A percentile compares a stretch with the other conserved stretches of the same genome.
These are phyloP conservation scores for Starmerella lactis-condensi DNA, from an alignment of 805 yeast species.

Conservation along the genomic window DNA sequence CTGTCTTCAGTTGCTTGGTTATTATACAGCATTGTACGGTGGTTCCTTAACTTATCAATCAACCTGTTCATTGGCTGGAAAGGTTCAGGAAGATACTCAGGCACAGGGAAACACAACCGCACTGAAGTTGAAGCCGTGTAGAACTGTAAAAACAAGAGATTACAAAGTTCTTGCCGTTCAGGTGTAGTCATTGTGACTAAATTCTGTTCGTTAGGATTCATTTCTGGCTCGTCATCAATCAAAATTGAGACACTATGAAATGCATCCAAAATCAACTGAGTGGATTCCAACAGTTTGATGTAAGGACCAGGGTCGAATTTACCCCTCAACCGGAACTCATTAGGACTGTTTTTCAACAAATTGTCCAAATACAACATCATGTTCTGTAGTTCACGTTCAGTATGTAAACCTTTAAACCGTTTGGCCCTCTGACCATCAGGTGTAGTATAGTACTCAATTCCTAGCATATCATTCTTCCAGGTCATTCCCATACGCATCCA, in stretches of 20 bases:
- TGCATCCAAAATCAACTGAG: slow-evolving; percentile 52
- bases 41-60: slow-evolving; percentile 42
- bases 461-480: slow-evolving; percentile 62
- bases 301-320: slow-evolving; percentile 41
- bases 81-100: slow-evolving; percentile 58
- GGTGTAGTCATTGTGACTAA: slow-evolving; percentile 32
- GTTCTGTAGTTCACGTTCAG: slow-evolving; percentile 30
- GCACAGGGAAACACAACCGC: slow-evolving; percentile 57
- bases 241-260: slow-evolving; percentile 55
- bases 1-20: slow-evolving; percentile 20
- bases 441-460: slow-evolving; percentile 6
- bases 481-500: slow-evolving; percentile 69
- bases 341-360: slow-evolving; percentile 50
- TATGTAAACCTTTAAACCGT: slow-evolving; percentile 17
- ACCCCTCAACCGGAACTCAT: slow-evolving; percentile 60
- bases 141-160: slow-evolving; percentile 53
- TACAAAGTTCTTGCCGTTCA: slow-evolving; percentile 53
- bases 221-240: slow-evolving; percentile 40
- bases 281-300: slow-evolving; percentile 32
- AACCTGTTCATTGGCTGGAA: slow-evolving; percentile 55
- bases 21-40: slow-evolving; percentile 23
- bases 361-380: slow-evolving; percentile 43
- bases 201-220: slow-evolving; percentile 35
- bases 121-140: slow-evolving; percentile 49
- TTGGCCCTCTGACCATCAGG: neutral